phyloP scores from a whole-genome alignment of 2,329 filamentous ascomycete genomes.

The Pestalotiopsis sp. region DNA sequence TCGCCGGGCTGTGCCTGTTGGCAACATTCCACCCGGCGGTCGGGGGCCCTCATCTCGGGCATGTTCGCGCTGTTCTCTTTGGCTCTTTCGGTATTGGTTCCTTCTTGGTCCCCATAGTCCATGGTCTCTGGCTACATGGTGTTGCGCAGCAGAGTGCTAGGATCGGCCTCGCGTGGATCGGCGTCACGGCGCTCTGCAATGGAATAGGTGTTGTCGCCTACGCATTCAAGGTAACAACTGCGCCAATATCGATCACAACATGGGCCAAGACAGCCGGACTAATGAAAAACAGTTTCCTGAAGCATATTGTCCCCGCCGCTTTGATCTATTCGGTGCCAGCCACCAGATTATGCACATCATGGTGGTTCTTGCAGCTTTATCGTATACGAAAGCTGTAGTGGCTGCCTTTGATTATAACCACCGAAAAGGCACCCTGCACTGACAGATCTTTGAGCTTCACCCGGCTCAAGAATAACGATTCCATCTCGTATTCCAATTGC shows the following conservation, averaged over 20 bases:
- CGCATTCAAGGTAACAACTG: constrained; percentile 29
- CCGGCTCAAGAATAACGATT: no score
- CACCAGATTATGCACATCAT: constrained; percentile 53
- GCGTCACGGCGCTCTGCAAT: constrained; percentile 40
- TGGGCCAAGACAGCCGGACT: neutral
- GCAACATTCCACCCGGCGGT: constrained; percentile 40
- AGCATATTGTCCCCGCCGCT: constrained; percentile 41
- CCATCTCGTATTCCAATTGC: no score
- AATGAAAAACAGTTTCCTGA: constrained; percentile 41
- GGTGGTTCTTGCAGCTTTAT: constrained; percentile 44
- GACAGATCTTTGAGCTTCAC: neutral
- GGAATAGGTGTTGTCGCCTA: constrained; percentile 41
- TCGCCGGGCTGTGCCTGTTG: constrained; percentile 40
- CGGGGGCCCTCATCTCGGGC: constrained; percentile 39
- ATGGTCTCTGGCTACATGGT: constrained; percentile 38
- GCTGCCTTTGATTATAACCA: constrained; percentile 15
- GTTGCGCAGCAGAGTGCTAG: constrained; percentile 36
- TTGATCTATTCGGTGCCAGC: constrained; percentile 49
- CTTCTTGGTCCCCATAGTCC: constrained; percentile 41
- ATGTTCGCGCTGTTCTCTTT: constrained; percentile 43
- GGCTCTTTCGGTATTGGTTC: constrained; percentile 41
- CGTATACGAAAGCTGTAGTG: constrained; percentile 38
- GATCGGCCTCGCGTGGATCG: constrained; percentile 44
- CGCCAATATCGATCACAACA: neutral
- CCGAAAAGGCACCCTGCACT: neutral